Base-by-base conservation (phyloP, 2,329 filamentous ascomycete species). In the Piedraia hortae region DNA sequence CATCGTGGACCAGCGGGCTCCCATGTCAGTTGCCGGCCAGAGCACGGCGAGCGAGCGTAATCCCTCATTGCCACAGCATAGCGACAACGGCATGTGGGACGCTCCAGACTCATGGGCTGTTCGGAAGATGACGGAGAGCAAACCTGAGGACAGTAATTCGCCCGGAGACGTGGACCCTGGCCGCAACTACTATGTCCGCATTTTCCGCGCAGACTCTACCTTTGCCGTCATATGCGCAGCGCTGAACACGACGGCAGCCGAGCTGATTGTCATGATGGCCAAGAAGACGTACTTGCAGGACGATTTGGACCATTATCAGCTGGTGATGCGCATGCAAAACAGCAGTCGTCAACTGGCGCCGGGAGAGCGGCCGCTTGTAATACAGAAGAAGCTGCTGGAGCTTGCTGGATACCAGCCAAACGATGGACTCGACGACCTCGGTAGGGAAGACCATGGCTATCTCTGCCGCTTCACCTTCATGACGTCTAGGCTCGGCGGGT, bases 101-200 rank as follows among this genome's bases (percentile, higher is more conserved):
- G 80, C 80, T 3, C 82, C 85, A 1, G 82, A 93, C 43, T 91
- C 80, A 42, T 97, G 85, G 85, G 78, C 74, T 22, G 82, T 93
- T 12, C 74, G 73, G 33, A 67, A 65, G 26, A 47, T 51, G 17
- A 62, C 60, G 5, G 67, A 77, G 33, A 70, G 75, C 24, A 59
- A 58, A 29, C 51, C 78, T 29, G 71, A 82, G 24, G 51, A 58
- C 13, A 66, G 62, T 20, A 59, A 62, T 22, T 57, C 63, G n/a
- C 55, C 62, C 4, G 28, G 30, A 21, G 60, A 67, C 2, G 72
- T 82, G 24, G 71, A 82, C 41, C 73, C 75, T 38, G 56, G 62
- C 14, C 56, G 60, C 9, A 65, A 70, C 14, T 91, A 82, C 44
- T 93, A 80, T 42, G 85, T 97, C 39, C 75, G 85, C 15, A 75